Conservation (phyloP, 805 yeast species). For the Candida ficus region DNA sequence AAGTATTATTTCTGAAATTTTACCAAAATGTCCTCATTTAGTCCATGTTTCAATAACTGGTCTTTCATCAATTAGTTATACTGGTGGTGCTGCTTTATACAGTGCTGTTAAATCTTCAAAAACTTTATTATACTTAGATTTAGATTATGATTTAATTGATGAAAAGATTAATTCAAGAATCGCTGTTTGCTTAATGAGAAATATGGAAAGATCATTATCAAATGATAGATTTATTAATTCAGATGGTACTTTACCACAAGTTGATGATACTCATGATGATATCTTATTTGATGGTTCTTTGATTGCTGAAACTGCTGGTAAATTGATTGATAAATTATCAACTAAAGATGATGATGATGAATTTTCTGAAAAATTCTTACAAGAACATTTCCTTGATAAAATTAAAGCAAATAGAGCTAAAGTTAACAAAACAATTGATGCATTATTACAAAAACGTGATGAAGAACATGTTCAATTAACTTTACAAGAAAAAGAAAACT, state of each 20-base stretch:
- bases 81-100: conserved; percentile 60
- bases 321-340: conserved; percentile 42
- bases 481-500: conserved; percentile 68
- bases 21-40: conserved; percentile 63
- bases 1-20: conserved; percentile 55
- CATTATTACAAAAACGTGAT: conserved; percentile 52
- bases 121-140: conserved; percentile 61
- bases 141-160: conserved; percentile 60
- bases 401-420: conserved; percentile 33
- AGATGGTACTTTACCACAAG: conserved; percentile 39
- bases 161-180: conserved; percentile 61
- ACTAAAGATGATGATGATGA: conserved; percentile 25
- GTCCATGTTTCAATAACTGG: conserved; percentile 68
- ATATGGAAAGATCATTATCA: conserved; percentile 60
- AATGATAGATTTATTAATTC: conserved; percentile 15
- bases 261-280: conserved; percentile 42
- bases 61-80: conserved; percentile 49
- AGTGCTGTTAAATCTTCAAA: conserved; percentile 63
- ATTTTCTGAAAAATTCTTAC: conserved; percentile 32
- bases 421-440: conserved; percentile 47
- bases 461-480: conserved; percentile 38
- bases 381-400: conserved; percentile 37
- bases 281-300: conserved; percentile 72
- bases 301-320: conserved; percentile 69
- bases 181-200: conserved; percentile 76